Percentiles rank a stretch among this genome's conserved stretches.
Evolutionary conservation across 1,284 basidiomycete genomes (phyloP).

Genomic region (Somion occarium): DNA sequence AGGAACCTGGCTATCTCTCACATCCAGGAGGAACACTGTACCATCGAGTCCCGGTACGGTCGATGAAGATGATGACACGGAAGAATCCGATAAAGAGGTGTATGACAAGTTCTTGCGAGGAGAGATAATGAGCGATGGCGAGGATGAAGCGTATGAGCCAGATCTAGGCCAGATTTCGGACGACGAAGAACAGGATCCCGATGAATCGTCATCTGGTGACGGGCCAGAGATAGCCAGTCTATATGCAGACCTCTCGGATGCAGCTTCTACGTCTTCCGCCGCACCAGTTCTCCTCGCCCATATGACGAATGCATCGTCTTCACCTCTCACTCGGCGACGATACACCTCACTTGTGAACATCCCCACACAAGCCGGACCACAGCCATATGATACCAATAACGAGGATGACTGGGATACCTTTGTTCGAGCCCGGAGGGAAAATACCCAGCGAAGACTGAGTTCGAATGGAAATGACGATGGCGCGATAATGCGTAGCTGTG

Average conservation of each 20-base stretch:
- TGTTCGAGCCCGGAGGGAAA: constrained; percentile 19
- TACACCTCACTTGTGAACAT: constrained; percentile 32
- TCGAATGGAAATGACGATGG: constrained; percentile 17
- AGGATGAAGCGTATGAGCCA: constrained; percentile 44
- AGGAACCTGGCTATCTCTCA: constrained; percentile 29
- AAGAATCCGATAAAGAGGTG: constrained; percentile 26
- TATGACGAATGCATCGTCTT: constrained; percentile 34
- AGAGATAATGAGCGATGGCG: constrained; percentile 58
- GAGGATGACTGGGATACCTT: constrained; percentile 25
- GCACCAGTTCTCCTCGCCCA: constrained; percentile 48
- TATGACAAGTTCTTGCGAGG: constrained; percentile 61
- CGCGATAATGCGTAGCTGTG: constrained; percentile 43
- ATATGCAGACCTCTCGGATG: constrained; percentile 38
- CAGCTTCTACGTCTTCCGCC: constrained; percentile 26
- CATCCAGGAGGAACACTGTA: constrained; percentile 8
- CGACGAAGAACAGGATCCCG: constrained; percentile 8
- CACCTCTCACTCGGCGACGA: constrained; percentile 43
- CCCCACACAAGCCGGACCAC: constrained; percentile 12
- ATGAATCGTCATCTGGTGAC: constrained; percentile 24
- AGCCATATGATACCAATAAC: constrained; percentile 4
- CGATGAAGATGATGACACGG: constrained; percentile 14
- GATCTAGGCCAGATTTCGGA: constrained; percentile 11
- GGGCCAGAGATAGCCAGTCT: constrained; percentile 35
- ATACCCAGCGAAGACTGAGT: not conserved
- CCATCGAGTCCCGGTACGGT: constrained; percentile 12